Conservation (phyloP, 495 filamentous ascomycete species). For the Penicillium pulvis region DNA sequence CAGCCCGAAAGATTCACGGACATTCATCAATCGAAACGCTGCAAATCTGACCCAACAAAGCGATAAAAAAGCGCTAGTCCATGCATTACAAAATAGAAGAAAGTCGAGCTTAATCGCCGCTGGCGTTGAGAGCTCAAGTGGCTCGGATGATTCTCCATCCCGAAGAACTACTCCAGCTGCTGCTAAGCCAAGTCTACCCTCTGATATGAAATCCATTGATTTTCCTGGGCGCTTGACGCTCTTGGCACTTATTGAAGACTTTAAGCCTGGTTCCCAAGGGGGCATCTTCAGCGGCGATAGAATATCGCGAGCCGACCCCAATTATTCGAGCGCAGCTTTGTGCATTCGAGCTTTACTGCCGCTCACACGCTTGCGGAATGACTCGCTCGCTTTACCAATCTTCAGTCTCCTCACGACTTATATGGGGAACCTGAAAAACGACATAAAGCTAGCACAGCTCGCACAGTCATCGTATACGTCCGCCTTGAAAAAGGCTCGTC, state of each 20-base stretch:
- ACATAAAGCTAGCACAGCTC: not conserved
- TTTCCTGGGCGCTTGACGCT: not conserved
- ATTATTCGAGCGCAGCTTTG: slow-evolving; percentile 1
- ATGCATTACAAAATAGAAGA: slow-evolving; percentile 1
- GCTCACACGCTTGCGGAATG: slow-evolving; percentile 1
- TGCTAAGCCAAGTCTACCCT: not conserved
- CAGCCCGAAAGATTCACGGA: slow-evolving; percentile 1
- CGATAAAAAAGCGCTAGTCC: slow-evolving; percentile 2
- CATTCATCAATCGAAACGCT: not conserved
- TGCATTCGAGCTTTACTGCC: slow-evolving; percentile 6
- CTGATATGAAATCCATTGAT: not conserved
- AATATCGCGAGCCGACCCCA: not conserved
- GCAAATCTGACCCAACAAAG: slow-evolving; percentile 2
- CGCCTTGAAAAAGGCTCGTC: not conserved
- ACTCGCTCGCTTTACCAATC: not conserved
- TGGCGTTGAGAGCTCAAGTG: not conserved
- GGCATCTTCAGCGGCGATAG: slow-evolving; percentile 2
- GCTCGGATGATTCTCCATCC: not conserved
- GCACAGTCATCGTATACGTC: slow-evolving; percentile 1
- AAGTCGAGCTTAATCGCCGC: not conserved
- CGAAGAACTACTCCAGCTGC: not conserved
- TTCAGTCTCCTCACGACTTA: slow-evolving; percentile 2
- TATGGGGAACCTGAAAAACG: slow-evolving; percentile 1
- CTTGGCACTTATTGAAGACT: slow-evolving; percentile 1
- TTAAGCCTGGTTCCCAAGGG: not conserved